Evolutionary conservation across 2,329 filamentous ascomycete genomes (phyloP).

Genomic region (Escovopsis sp.): DNA sequence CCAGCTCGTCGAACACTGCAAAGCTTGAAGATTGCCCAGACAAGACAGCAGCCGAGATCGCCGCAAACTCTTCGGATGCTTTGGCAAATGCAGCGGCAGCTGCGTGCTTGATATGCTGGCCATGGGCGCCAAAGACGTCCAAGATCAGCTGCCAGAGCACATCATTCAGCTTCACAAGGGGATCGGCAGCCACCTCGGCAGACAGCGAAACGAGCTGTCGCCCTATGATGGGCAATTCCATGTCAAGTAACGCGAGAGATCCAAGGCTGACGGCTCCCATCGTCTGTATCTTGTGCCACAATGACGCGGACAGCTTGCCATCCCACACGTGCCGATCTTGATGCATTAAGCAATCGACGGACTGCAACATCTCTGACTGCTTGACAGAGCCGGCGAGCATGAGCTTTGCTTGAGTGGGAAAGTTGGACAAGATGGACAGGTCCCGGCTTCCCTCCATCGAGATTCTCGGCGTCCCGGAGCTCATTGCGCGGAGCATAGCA

Average conservation of each 20-base stretch:
- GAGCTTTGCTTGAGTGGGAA: slow-evolving; percentile 20
- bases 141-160: slow-evolving; percentile 32
- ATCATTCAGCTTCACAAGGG: slow-evolving; percentile 32
- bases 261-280: slow-evolving; percentile 40
- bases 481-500: slow-evolving; percentile 24
- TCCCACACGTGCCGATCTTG: slow-evolving; percentile 25
- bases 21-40: slow-evolving; percentile 1
- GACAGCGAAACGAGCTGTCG: slow-evolving; percentile 37
- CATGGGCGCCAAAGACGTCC: slow-evolving; percentile 26
- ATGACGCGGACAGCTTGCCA: slow-evolving; percentile 24
- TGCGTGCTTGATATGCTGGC: slow-evolving; percentile 16
- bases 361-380: slow-evolving; percentile 28
- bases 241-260: slow-evolving; percentile 47
- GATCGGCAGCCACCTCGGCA: slow-evolving; percentile 33
- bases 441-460: background rate
- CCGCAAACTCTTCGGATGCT: slow-evolving; percentile 10
- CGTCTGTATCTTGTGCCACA: slow-evolving; percentile 40
- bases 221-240: slow-evolving; percentile 47
- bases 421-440: slow-evolving; percentile 30
- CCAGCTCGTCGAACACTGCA: slow-evolving; percentile 10
- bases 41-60: slow-evolving; percentile 3
- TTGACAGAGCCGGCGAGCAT: slow-evolving; percentile 18
- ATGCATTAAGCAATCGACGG: slow-evolving; percentile 31
- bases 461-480: background rate
- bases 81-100: slow-evolving; percentile 14